phyloP scores from a whole-genome alignment of 805 yeast genomes.

The Metschnikowia drakensbergensis region DNA sequence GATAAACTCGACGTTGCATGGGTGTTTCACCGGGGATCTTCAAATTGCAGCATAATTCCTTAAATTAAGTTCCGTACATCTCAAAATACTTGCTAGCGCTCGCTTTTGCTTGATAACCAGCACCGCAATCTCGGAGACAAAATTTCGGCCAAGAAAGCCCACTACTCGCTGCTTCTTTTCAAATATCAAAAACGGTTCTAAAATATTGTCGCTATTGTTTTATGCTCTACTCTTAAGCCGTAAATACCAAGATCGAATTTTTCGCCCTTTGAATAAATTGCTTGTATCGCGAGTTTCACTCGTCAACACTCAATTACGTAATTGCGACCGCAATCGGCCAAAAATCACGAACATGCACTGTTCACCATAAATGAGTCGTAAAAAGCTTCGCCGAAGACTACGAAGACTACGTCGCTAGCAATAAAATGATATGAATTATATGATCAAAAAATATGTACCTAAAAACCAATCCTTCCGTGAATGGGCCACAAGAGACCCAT shows the following conservation, averaged over 20 bases:
- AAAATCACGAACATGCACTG: neutral
- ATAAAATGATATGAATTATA: neutral
- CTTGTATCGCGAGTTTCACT: no score
- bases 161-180: neutral
- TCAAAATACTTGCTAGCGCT: slow-evolving; percentile 1
- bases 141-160: neutral
- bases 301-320: no score
- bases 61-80: slow-evolving; percentile 5
- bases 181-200: neutral
- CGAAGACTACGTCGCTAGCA: neutral
- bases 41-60: slow-evolving; percentile 4
- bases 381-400: no score
- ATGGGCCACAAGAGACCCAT: neutral
- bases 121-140: neutral
- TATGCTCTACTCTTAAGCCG: no score
- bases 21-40: slow-evolving; percentile 2
- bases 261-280: no score
- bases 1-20: neutral
- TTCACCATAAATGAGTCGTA: no score
- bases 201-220: no score
- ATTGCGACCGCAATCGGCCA: neutral
- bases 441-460: neutral
- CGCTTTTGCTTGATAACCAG: slow-evolving; percentile 3
- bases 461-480: slow-evolving; percentile 1
- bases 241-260: no score